Evolutionary conservation across 257 asterid genomes (phyloP), one percentile per base, ranked within the genome.

Genomic region (Fraxinus excelsior): DNA sequence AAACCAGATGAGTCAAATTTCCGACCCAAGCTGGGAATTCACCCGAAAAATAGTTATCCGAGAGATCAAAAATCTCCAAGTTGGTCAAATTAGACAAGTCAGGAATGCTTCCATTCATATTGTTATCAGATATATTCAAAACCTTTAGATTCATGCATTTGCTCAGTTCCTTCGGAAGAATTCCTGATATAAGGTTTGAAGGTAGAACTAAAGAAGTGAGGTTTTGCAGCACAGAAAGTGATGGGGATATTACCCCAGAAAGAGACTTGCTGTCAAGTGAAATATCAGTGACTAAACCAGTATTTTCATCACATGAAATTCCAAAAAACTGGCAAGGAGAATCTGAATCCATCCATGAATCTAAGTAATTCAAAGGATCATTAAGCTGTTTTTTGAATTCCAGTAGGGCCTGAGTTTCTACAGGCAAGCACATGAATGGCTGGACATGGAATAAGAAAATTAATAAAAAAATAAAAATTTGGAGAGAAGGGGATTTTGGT

Each of bases 241-340:
- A 87, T 10, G 97, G 89, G 25, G 97, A 89, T 21, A 95, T 80
- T 73, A 77, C 80, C 26, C 99, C 99, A 11, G 99, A 88, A 4
- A 95, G 80, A 70, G 91, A 85, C 78, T 88, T 85, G 21, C 82
- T 87, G 16, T 89, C 98, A 29, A 95, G 94, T 7, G 88, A 88
- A 75, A 95, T 90, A 37, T 38, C 88, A 1, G 90, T 87, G 35
- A 95, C 97, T 16, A 86, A 68, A 38, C 90, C 96, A 32, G 92
- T 82, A 28, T 76, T 80, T 18, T 71, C 66, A 86, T 92, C 98
- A 82, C 99, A 95, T 11, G 89, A 77, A 42, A 95, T 80, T 49
- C 99, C 99, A 82, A 83, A 76, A 73, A 93, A 95, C 1, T 66
- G 66, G 79, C 99, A 95, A 53, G 97, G 96, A 29, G 96, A 86